phyloP scores from a whole-genome alignment of 768 basidiomycete species.

The Termitomyces sp. region DNA sequence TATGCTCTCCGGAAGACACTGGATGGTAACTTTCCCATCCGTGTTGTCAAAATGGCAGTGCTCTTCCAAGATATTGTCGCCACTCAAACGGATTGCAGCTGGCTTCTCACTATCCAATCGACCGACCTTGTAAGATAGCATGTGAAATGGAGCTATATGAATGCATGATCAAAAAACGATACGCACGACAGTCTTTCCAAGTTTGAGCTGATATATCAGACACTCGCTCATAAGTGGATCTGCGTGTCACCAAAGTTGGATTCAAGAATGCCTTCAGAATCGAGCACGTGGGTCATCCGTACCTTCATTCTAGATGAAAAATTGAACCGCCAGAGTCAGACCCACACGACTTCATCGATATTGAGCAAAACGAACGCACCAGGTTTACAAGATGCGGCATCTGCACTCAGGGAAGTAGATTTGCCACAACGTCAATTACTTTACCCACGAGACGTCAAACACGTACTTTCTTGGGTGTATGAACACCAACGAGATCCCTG shows the following conservation, averaged over 20 bases:
- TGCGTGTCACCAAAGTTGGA: slow-evolving; percentile 22
- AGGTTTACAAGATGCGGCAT: slow-evolving; percentile 93
- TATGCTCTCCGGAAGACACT: slow-evolving; percentile 73
- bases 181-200: slow-evolving; percentile 19
- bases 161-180: neutral
- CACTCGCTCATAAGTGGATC: slow-evolving; percentile 98
- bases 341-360: slow-evolving; percentile 5
- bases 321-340: slow-evolving; percentile 9
- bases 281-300: slow-evolving; percentile 16
- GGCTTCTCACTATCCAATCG: slow-evolving; percentile 76
- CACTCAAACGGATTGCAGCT: slow-evolving; percentile 88
- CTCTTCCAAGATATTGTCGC: slow-evolving; percentile 85
- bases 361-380: slow-evolving; percentile 41
- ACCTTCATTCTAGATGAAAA: slow-evolving; percentile 62
- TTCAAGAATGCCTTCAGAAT: slow-evolving; percentile 4
- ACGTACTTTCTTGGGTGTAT: slow-evolving; percentile 93
- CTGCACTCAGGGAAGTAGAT: slow-evolving; percentile 29
- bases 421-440: slow-evolving; percentile 6
- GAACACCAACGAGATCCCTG: slow-evolving; percentile 93
- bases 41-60: slow-evolving; percentile 90
- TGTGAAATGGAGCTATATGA: neutral
- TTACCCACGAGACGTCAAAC: slow-evolving; percentile 7
- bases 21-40: slow-evolving; percentile 79
- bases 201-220: slow-evolving; percentile 54
- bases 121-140: slow-evolving; percentile 55